These are phyloP conservation scores for Atractiella rhizophila DNA, from an alignment of 768 basidiomycete genomes.

Conservation along the genomic window DNA sequence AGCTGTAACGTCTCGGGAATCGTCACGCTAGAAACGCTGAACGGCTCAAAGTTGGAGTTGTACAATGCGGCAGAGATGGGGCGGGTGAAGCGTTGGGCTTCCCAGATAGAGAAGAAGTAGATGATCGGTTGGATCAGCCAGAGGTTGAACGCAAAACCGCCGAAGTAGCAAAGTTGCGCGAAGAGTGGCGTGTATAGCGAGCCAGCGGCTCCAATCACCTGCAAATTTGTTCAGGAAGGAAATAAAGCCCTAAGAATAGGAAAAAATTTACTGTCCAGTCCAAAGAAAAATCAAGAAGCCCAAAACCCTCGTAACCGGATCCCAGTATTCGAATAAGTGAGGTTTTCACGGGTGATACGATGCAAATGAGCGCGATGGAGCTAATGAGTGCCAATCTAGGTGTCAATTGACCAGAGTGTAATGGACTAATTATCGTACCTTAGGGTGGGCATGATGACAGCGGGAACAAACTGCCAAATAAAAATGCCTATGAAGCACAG, in stretches of 20 bases:
- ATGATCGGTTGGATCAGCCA: slow-evolving; percentile 17
- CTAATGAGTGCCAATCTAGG: slow-evolving; percentile 3
- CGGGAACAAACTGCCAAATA: slow-evolving; percentile 18
- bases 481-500: slow-evolving; percentile 12
- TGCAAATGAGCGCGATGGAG: slow-evolving; percentile 14
- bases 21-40: slow-evolving; percentile 17
- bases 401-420: not conserved
- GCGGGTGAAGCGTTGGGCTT: slow-evolving; percentile 12
- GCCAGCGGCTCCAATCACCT: slow-evolving; percentile 16
- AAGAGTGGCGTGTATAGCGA: slow-evolving; percentile 17
- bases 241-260: too few relatives aligned
- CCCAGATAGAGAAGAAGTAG: slow-evolving; percentile 17
- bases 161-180: slow-evolving; percentile 14
- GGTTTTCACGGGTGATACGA: slow-evolving; percentile 1
- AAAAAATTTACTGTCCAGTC: slow-evolving; percentile 21
- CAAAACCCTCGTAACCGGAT: slow-evolving; percentile 17
- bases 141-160: slow-evolving; percentile 13
- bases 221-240: too few relatives aligned
- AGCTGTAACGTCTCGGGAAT: slow-evolving; percentile 15
- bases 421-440: not conserved
- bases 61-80: slow-evolving; percentile 17
- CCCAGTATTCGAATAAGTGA: slow-evolving; percentile 7
- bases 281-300: slow-evolving; percentile 15
- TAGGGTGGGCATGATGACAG: slow-evolving; percentile 14
- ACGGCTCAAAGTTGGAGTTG: slow-evolving; percentile 13